Percentiles rank a stretch among this genome's conserved stretches.
phyloP scores from a whole-genome alignment of 768 basidiomycete genomes.

The Collybiopsis confluens region DNA sequence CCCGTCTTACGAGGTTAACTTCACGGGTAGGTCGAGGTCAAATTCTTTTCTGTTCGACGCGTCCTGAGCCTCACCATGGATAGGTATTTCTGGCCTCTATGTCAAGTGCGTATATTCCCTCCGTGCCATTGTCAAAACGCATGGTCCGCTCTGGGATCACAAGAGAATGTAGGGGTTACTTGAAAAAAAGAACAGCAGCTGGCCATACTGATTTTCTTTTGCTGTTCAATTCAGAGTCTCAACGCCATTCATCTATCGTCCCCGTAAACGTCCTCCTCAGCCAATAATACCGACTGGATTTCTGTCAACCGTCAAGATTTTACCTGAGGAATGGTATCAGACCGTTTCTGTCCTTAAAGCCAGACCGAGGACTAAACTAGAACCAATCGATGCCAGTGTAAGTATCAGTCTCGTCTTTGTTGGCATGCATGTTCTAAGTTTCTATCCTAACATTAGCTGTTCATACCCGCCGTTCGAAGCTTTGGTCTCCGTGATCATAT shows the following conservation, averaged over 20 bases:
- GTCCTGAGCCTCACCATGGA: background rate
- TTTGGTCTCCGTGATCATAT: slow-evolving; percentile 3
- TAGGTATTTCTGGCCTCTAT: slow-evolving; percentile 5
- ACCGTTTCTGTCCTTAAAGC: background rate
- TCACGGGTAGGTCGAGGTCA: background rate
- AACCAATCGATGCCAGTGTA: background rate
- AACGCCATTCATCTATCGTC: slow-evolving; percentile 5
- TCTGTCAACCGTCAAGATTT: slow-evolving; percentile 1
- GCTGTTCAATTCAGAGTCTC: background rate
- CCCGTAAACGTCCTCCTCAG: slow-evolving; percentile 5
- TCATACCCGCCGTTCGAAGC: slow-evolving; percentile 6
- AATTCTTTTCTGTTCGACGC: background rate
- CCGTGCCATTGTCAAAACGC: background rate
- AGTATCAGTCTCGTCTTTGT: background rate
- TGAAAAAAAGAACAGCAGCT: background rate
- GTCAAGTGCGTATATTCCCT: slow-evolving; percentile 3
- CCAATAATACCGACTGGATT: background rate
- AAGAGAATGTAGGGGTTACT: slow-evolving; percentile 1
- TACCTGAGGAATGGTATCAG: slow-evolving; percentile 7
- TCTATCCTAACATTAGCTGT: background rate
- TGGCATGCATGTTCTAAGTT: background rate
- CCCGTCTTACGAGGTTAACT: slow-evolving; percentile 8
- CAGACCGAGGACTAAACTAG: background rate
- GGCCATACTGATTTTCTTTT: background rate
- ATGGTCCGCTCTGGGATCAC: slow-evolving; percentile 2